phyloP scores from a whole-genome alignment of 2,329 filamentous ascomycete genomes.

The Beauveria sp. region DNA sequence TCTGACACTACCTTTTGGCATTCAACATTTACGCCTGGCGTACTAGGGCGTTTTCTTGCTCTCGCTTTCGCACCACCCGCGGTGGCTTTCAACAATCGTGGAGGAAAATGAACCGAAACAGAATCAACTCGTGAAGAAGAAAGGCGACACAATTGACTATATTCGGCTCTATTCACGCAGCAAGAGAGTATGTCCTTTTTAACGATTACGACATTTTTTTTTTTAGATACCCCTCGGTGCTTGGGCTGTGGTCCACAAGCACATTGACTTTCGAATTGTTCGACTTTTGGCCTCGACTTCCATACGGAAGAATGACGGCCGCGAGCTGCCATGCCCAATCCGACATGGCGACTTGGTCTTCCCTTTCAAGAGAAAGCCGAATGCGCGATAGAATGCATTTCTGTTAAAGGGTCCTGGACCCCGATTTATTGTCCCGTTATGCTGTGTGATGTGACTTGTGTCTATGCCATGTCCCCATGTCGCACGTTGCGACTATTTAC shows the following conservation, averaged over 20 bases:
- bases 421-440: constrained; percentile 6
- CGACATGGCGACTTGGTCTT: neutral
- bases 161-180: neutral
- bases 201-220: neutral
- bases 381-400: constrained; percentile 8
- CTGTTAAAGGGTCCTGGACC: constrained; percentile 8
- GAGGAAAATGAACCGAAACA: neutral
- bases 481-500: too few relatives aligned
- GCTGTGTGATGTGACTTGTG: neutral
- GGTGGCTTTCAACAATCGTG: neutral
- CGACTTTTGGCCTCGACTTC: neutral
- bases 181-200: neutral
- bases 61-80: neutral
- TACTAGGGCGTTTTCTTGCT: neutral
- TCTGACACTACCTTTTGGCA: neutral
- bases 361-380: neutral
- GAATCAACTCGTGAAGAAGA: neutral
- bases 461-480: neutral
- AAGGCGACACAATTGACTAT: neutral
- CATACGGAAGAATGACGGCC: neutral
- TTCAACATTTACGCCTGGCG: constrained; percentile 2
- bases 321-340: neutral
- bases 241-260: neutral
- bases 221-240: neutral
- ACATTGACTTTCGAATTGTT: neutral